Evolutionary conservation across 2,329 filamentous ascomycete genomes (phyloP), one percentile per base, ranked within the genome.

Genomic region (Colletotrichum sp.): DNA sequence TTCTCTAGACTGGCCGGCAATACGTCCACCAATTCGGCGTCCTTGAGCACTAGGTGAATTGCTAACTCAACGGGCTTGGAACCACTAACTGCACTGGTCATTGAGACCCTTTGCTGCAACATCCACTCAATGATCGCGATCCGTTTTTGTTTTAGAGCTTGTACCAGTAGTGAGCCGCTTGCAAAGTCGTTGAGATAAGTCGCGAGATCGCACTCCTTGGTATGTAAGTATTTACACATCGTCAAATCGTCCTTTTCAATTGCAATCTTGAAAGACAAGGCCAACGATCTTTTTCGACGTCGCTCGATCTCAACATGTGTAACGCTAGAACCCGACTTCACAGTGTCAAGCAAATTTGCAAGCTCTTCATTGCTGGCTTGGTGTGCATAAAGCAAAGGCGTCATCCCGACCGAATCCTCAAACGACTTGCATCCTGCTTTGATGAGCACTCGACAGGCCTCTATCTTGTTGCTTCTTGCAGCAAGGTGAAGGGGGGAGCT

Each of bases 401-500:
- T 28, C 21, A 65, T 57, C 12, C 68, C 58, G 1, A 6, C n/a
- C 2, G 18, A 30, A 16, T 71, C 30, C 4, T 2, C 21, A 4
- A 24, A 65, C 0, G 34, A 2, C 3, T 30, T 57, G 9, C 68
- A 32, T 8, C 60, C 68, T 5, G 68, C 43, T 3, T 30, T 36
- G 10, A 65, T 9, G 3, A 71, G 43, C 3, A 9, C 13, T 55
- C 5, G 26, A 6, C 26, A 58, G 12, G 15, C n/a, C 9, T 24
- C 38, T 4, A 16, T 4, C 7, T 9, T 2, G 5, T 26, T 24
- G 18, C 21, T 34, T 24, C 2, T 55, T 13, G n/a, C 68, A 10
- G 68, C 68, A 18, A 71, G 6, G 2, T 65, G 68, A 10, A 71
- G 60, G 4, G 68, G 30, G 3, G 43, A 57, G 28, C 38, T 57